Percentiles rank a stretch among this genome's conserved stretches.
Evolutionary conservation across 2,329 filamentous ascomycete genomes (phyloP).

Genomic region (Bipolaris bicolor): DNA sequence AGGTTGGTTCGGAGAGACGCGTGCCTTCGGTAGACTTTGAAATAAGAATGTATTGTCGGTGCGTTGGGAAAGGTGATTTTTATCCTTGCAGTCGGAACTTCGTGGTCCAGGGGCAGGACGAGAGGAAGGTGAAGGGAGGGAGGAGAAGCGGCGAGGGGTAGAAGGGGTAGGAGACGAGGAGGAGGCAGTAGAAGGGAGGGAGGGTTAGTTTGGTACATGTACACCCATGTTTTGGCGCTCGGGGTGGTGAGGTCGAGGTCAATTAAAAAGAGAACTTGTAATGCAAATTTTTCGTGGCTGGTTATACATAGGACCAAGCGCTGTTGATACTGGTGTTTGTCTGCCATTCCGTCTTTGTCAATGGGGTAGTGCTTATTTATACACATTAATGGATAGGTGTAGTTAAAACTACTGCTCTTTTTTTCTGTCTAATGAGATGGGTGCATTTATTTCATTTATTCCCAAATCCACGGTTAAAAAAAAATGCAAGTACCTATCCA

Average conservation of each 20-base stretch:
- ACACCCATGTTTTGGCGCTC: neutral
- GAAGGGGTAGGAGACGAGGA: neutral
- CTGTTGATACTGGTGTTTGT: too few relatives aligned
- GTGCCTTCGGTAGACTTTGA: neutral
- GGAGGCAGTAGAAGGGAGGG: too few relatives aligned
- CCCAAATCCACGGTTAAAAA: too few relatives aligned
- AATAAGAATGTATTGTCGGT: neutral
- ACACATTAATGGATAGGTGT: too few relatives aligned
- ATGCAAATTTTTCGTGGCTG: neutral
- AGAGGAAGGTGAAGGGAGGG: neutral
- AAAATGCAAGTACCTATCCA: too few relatives aligned
- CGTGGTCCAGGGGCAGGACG: neutral
- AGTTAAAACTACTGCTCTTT: too few relatives aligned
- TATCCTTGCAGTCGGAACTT: neutral
- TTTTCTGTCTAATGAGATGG: too few relatives aligned
- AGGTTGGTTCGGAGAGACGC: neutral
- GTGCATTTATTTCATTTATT: too few relatives aligned
- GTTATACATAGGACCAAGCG: neutral
- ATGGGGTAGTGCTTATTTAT: too few relatives aligned
- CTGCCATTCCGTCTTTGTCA: too few relatives aligned
- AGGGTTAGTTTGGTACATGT: neutral
- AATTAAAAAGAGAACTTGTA: conserved; percentile 1
- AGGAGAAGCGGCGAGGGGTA: neutral
- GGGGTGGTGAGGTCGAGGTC: neutral
- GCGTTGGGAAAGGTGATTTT: neutral